phyloP scores from a whole-genome alignment of 2,329 filamentous ascomycete genomes.

The Fonsecaea erecta region DNA sequence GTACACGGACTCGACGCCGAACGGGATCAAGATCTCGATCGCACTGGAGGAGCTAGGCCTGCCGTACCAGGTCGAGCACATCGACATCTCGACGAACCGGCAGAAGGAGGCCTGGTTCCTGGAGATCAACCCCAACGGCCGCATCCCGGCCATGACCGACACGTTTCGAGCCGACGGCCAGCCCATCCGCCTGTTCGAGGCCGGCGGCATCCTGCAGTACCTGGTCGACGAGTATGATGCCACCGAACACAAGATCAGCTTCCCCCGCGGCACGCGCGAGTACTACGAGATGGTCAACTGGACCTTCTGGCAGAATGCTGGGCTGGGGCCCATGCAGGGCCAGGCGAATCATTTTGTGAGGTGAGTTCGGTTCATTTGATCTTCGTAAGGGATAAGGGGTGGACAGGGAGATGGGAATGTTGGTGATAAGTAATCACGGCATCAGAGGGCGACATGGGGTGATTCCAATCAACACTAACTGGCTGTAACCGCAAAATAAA shows the following conservation, averaged over 20 bases:
- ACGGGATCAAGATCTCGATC: constrained; percentile 89
- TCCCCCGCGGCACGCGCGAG: constrained; percentile 72
- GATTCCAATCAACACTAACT: neutral
- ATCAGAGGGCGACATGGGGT: too few relatives aligned
- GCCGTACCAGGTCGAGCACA: constrained; percentile 44
- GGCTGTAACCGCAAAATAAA: too few relatives aligned
- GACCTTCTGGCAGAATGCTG: constrained; percentile 78
- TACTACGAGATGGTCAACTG: constrained; percentile 81
- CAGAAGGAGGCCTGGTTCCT: constrained; percentile 89
- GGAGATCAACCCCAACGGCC: constrained; percentile 89
- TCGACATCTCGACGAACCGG: constrained; percentile 64
- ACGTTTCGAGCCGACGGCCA: constrained; percentile 44
- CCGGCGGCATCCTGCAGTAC: constrained; percentile 82
- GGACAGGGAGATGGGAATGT: too few relatives aligned
- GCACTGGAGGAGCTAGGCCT: constrained; percentile 78
- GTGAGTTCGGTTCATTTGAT: too few relatives aligned
- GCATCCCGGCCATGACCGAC: constrained; percentile 86
- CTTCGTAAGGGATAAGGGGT: too few relatives aligned
- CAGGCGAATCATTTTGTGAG: constrained; percentile 81
- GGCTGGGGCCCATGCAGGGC: constrained; percentile 80
- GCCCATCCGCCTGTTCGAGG: constrained; percentile 78
- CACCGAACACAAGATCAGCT: constrained; percentile 82
- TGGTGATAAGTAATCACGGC: too few relatives aligned
- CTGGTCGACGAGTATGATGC: constrained; percentile 79
- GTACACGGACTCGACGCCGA: constrained; percentile 82